These are phyloP conservation scores for Naganishia vishniacii DNA, from an alignment of 768 basidiomycete species.

Conservation along the genomic window DNA sequence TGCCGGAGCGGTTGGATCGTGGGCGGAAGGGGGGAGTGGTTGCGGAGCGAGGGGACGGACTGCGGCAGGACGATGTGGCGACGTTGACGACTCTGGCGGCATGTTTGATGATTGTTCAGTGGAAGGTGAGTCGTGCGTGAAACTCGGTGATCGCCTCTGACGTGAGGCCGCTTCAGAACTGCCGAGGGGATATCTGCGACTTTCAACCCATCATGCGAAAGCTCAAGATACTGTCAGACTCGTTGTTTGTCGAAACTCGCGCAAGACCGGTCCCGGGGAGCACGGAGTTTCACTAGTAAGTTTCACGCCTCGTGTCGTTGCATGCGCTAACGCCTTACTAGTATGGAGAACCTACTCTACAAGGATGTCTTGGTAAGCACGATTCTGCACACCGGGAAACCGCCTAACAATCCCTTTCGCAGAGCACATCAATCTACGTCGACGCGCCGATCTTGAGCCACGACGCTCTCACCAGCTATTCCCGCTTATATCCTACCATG, in stretches of 20 bases:
- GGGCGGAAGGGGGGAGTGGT: not conserved
- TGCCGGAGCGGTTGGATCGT: too few species aligned
- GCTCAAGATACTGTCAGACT: constrained; percentile 21
- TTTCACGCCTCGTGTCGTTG: not conserved
- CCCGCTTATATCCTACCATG: constrained; percentile 17
- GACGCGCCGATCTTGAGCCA: constrained; percentile 28
- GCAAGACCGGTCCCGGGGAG: constrained; percentile 25
- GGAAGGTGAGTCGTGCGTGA: constrained; percentile 32
- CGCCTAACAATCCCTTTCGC: not conserved
- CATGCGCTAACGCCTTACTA: constrained; percentile 4
- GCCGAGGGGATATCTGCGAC: constrained; percentile 39
- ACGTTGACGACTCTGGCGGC: constrained; percentile 36
- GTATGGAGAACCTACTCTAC: constrained; percentile 38
- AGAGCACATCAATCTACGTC: constrained; percentile 32
- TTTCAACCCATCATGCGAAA: constrained; percentile 30
- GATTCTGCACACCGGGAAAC: not conserved
- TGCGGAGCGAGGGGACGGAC: too few species aligned
- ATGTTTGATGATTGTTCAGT: constrained; percentile 36
- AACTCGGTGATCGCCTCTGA: not conserved
- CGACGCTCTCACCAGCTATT: constrained; percentile 19
- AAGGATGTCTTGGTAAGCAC: constrained; percentile 35
- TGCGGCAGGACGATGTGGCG: constrained; percentile 29
- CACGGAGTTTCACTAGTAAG: constrained; percentile 34
- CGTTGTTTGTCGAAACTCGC: constrained; percentile 27
- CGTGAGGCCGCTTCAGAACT: constrained; percentile 28